Evolutionary conservation across 75 land plant genomes (phyloP).

Genomic region (Pinus tabuliformis): DNA sequence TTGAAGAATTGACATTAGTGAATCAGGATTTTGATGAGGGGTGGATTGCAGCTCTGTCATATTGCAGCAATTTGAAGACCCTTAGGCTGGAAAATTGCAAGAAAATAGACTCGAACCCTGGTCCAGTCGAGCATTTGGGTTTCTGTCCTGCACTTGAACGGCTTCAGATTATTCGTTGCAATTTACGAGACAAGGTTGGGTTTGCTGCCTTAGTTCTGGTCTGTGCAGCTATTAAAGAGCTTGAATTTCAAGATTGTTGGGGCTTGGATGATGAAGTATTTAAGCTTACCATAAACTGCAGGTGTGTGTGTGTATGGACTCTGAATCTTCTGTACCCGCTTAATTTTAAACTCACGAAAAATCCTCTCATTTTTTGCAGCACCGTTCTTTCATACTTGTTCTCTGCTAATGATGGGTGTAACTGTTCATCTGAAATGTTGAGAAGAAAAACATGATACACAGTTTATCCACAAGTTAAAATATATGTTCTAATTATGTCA

Average conservation of each 20-base stretch:
- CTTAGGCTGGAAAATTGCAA: constrained; percentile 67
- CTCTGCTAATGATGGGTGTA: too few relatives aligned
- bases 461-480: too few relatives aligned
- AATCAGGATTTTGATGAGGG: constrained; percentile 82
- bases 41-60: constrained; percentile 74
- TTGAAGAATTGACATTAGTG: constrained; percentile 79
- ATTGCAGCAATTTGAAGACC: constrained; percentile 75
- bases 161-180: constrained; percentile 62
- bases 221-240: constrained; percentile 53
- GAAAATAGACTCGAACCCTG: constrained; percentile 74
- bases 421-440: too few relatives aligned
- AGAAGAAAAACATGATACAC: too few relatives aligned
- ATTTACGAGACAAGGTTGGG: constrained; percentile 60
- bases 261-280: constrained; percentile 81
- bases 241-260: constrained; percentile 85
- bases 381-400: too few relatives aligned
- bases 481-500: too few relatives aligned
- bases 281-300: constrained; percentile 41
- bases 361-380: too few relatives aligned
- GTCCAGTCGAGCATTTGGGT: constrained; percentile 70
- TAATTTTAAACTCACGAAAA: too few relatives aligned
- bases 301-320: constrained; percentile 25
- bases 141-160: constrained; percentile 68
- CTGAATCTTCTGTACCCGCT: too few relatives aligned
- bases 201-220: constrained; percentile 59